Conservation (phyloP, 306 rosid genomes). For the Ceratonia siliqua region DNA sequence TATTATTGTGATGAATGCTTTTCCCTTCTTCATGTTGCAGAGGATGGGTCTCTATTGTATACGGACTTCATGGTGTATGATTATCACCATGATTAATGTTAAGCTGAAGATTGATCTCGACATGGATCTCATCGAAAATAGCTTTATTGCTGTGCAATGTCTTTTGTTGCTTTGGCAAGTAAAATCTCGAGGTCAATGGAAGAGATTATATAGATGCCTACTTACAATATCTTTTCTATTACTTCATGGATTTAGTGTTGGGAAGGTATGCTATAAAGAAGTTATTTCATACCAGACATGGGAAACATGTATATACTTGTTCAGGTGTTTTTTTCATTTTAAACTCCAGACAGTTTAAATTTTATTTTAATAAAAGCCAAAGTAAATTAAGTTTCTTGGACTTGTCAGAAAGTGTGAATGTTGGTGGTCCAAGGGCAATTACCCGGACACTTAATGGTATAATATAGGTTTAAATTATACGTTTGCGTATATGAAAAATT, state of each 20-base stretch:
- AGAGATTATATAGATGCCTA: not conserved
- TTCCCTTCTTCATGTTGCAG: conserved; percentile 61
- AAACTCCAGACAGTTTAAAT: too few relatives aligned
- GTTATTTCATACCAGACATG: not conserved
- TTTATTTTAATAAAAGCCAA: not conserved
- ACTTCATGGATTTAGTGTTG: not conserved
- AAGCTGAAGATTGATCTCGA: not conserved
- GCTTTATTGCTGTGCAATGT: not conserved
- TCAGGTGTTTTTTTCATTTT: not conserved
- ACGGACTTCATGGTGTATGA: conserved; percentile 58
- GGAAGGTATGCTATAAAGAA: not conserved
- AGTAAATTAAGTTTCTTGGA: not conserved
- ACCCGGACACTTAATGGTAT: too few relatives aligned
- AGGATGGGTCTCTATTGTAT: conserved; percentile 62
- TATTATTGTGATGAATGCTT: conserved; percentile 77
- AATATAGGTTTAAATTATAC: too few relatives aligned
- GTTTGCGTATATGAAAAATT: too few relatives aligned
- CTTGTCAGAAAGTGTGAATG: too few relatives aligned
- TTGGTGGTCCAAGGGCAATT: too few relatives aligned
- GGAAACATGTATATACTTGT: not conserved
- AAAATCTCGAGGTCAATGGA: not conserved
- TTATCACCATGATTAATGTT: conserved; percentile 57
- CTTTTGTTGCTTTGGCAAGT: not conserved
- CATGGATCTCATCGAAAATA: not conserved
- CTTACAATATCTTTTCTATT: not conserved